A percentile compares a stretch with the other conserved stretches of the same genome.
Conservation (phyloP, 23 red algal genomes). For the Cyanidioschyzon merolae region DNA sequence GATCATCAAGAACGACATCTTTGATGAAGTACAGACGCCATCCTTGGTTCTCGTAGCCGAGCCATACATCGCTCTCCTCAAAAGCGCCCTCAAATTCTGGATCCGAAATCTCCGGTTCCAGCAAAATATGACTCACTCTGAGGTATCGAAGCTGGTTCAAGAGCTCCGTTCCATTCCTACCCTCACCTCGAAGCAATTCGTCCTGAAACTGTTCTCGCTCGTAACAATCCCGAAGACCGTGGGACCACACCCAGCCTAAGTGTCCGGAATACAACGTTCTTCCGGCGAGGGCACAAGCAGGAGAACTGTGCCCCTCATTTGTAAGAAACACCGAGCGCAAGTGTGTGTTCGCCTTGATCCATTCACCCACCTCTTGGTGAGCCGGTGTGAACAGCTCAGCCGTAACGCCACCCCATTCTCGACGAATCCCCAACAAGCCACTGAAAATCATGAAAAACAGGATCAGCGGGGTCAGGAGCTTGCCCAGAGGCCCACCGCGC, state of each 20-base stretch:
- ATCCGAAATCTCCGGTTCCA: neutral
- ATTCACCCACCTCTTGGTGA: neutral
- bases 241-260: constrained; percentile 10
- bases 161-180: constrained; percentile 1
- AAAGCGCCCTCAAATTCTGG: neutral
- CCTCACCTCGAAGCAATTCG: neutral
- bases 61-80: neutral
- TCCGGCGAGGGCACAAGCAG: neutral
- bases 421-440: constrained; percentile 8
- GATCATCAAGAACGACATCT: neutral
- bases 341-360: constrained; percentile 3
- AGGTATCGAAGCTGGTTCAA: neutral
- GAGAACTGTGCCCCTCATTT: neutral
- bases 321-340: neutral
- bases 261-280: neutral
- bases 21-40: constrained; percentile 7
- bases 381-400: neutral
- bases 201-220: constrained; percentile 9
- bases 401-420: constrained; percentile 4
- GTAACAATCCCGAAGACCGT: neutral
- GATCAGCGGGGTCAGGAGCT: neutral
- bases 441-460: neutral
- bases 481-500: neutral
- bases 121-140: neutral
- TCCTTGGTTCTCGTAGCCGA: neutral